Percentiles rank a stretch among this genome's conserved stretches.
Conservation (phyloP, 1,139 yeast species). For the Geotrichum cucujoidarum region DNA sequence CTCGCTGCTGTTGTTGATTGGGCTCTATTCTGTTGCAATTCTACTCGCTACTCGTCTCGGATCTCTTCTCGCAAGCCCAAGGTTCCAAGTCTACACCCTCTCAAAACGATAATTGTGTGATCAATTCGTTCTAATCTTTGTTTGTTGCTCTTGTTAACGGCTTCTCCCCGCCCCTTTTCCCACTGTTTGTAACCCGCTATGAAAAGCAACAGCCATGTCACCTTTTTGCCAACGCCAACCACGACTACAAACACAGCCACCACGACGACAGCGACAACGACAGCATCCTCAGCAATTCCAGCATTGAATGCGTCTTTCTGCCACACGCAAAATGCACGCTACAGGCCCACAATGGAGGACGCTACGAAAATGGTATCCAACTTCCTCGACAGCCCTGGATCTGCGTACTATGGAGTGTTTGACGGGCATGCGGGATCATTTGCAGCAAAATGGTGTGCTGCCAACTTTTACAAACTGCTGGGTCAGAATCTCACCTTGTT, state of each 20-base stretch:
- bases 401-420: constrained; percentile 86
- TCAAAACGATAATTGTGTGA: too few relatives aligned
- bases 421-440: constrained; percentile 90
- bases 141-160: too few relatives aligned
- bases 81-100: too few relatives aligned
- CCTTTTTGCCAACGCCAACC: too few relatives aligned
- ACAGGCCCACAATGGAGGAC: constrained; percentile 79
- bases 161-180: background rate
- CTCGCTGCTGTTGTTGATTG: too few relatives aligned
- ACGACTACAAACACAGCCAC: too few relatives aligned
- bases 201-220: too few relatives aligned
- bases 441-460: constrained; percentile 86
- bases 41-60: too few relatives aligned
- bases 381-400: constrained; percentile 75
- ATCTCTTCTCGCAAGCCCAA: too few relatives aligned
- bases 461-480: constrained; percentile 53
- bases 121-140: too few relatives aligned
- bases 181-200: background rate
- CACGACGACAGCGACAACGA: too few relatives aligned
- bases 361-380: constrained; percentile 82
- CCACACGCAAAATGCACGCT: constrained; percentile 34
- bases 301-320: constrained; percentile 9
- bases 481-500: constrained; percentile 14
- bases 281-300: background rate
- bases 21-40: too few relatives aligned